Base-by-base conservation (phyloP, 2,329 filamentous ascomycete genomes). In the Fusarium sp. region DNA sequence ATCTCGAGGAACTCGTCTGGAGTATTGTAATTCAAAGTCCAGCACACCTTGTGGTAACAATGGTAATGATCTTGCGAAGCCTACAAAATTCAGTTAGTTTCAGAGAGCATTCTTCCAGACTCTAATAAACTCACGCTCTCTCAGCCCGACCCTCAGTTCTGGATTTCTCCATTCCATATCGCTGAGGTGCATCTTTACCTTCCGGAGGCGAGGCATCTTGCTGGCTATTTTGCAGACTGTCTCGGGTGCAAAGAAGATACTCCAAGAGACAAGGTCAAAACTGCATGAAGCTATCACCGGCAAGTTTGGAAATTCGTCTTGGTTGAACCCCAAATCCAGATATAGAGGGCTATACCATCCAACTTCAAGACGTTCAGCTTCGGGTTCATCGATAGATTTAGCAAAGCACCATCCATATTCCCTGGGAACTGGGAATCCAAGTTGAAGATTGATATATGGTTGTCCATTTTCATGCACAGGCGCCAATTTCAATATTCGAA, bases 201-300 rank as follows among this genome's bases (percentile, higher is more conserved):
- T 66, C 18, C 37, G 40, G 4, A 66, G 27, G 12, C 3, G 12
- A 9, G 63, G 40, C 63, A 66, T 66, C 21, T 40, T 66, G 7
- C 55, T 66, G 1, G 27, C 13, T 2, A 66, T 27, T 7, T 12
- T 41, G 16, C 63, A 66, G 5, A 55, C 49, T 5, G 40, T 3
- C 3, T 49, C 27, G 3, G 63, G 61, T 1, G 34, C 30, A 16
- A 66, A 42, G 7, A 64, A 55, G 1, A 66, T 20, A 16, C 63
- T 66, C 63, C 61, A 66, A 1, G 63, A 66, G 4, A 54, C 27
- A 5, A 66, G 23, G 1, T 66, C 48, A 4, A 66, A 66, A 2
- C 20, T 37, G 14, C 63, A 66, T 3, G 61, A 34, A 14, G 43
- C 43, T 37, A 66, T 42, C 14, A 48, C 32, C 4, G 55, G 55